phyloP scores from a whole-genome alignment of 768 basidiomycete genomes.

The Kondoa subrosea region DNA sequence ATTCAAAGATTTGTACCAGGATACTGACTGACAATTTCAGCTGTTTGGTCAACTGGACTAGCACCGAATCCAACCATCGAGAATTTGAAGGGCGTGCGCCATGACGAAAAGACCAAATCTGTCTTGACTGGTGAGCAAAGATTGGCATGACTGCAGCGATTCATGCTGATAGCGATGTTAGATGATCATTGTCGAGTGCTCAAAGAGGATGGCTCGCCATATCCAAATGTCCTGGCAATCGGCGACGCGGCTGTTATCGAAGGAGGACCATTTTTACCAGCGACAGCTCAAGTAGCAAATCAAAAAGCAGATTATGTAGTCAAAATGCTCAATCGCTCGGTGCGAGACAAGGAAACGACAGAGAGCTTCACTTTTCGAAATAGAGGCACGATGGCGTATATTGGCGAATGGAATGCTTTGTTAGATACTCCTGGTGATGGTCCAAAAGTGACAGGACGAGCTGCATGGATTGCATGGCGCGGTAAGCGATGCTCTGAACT shows the following conservation, averaged over 20 bases:
- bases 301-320: constrained; percentile 56
- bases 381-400: constrained; percentile 58
- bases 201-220: constrained; percentile 39
- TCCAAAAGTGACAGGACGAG: constrained; percentile 45
- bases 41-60: constrained; percentile 72
- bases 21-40: constrained; percentile 51
- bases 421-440: constrained; percentile 35
- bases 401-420: constrained; percentile 50
- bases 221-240: constrained; percentile 61
- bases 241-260: constrained; percentile 57
- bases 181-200: constrained; percentile 50
- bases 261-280: constrained; percentile 43
- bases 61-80: constrained; percentile 62
- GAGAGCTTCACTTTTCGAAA: constrained; percentile 55
- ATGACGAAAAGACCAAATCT: constrained; percentile 24
- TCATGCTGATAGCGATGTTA: too few relatives aligned
- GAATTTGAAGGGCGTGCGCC: constrained; percentile 43
- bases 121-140: neutral
- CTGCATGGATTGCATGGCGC: constrained; percentile 18
- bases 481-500: too few relatives aligned
- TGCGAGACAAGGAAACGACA: constrained; percentile 34
- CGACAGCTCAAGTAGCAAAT: constrained; percentile 75
- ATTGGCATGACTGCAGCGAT: too few relatives aligned
- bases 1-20: constrained; percentile 14
- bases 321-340: constrained; percentile 50